Evolutionary conservation across 192 early-diverging fungal species (phyloP).

Genomic region (Rhizoclosmatium sp.): DNA sequence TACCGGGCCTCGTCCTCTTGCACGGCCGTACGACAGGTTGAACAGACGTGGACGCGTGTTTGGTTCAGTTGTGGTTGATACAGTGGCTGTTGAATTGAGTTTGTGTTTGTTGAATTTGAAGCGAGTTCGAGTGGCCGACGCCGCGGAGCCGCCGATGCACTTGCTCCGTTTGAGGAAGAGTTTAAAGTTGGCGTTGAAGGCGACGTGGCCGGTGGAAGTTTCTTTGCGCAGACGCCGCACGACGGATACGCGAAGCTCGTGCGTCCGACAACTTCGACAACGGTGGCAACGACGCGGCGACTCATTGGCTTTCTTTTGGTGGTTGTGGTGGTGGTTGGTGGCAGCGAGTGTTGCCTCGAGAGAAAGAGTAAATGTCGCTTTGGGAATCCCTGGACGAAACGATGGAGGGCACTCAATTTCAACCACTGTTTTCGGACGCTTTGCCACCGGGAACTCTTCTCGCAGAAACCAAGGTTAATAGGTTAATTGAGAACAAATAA

Average conservation of each 20-base stretch:
- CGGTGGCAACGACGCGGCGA: constrained; percentile 10
- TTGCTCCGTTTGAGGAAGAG: not conserved
- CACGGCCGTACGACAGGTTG: not conserved
- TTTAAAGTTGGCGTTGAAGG: not conserved
- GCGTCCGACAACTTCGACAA: not conserved
- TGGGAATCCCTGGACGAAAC: too few relatives aligned
- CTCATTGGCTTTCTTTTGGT: not conserved
- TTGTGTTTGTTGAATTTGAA: not conserved
- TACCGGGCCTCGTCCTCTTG: not conserved
- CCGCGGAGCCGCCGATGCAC: not conserved
- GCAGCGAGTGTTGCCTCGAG: not conserved
- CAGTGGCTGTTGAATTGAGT: not conserved
- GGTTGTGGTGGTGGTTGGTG: not conserved
- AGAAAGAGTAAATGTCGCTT: too few relatives aligned
- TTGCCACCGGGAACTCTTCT: too few relatives aligned
- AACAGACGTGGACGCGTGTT: not conserved
- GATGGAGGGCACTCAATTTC: too few relatives aligned
- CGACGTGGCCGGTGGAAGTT: not conserved
- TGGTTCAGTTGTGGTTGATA: not conserved
- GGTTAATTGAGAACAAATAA: too few relatives aligned
- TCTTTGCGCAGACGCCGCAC: constrained; percentile 6
- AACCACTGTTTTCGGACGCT: too few relatives aligned
- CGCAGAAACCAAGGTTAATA: too few relatives aligned
- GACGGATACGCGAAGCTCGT: constrained; percentile 8
- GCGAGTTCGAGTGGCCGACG: not conserved